These are phyloP conservation scores for Mucor piriformis DNA, from an alignment of 371 early-diverging fungal genomes.

Conservation along the genomic window DNA sequence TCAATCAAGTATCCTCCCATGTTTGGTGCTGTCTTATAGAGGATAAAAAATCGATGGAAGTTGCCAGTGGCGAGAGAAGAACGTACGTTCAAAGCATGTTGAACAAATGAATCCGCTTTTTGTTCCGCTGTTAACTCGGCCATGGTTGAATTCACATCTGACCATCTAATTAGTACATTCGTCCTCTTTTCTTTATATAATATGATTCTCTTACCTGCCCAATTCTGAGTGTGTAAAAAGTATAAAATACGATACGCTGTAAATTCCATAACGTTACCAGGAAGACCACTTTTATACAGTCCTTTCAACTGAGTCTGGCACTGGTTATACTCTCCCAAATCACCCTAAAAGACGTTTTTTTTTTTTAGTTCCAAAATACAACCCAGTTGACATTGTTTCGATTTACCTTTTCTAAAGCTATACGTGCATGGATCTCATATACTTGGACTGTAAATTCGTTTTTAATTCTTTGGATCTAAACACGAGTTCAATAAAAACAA, in stretches of 20 bases:
- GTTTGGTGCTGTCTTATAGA: constrained; percentile 81
- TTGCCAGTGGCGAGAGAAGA: constrained; percentile 76
- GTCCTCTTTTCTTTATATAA: neutral
- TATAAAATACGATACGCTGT: constrained; percentile 91
- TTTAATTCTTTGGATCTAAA: constrained; percentile 79
- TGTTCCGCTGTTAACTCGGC: constrained; percentile 59
- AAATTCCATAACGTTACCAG: constrained; percentile 82
- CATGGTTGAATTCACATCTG: constrained; percentile 77
- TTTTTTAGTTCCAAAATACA: no score
- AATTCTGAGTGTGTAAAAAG: constrained; percentile 83
- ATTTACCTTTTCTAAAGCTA: constrained; percentile 87
- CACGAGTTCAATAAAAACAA: neutral
- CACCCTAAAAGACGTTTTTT: constrained; percentile 58
- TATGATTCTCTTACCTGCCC: constrained; percentile 58
- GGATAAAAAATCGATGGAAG: constrained; percentile 80
- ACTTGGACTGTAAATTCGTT: constrained; percentile 92
- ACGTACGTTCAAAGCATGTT: constrained; percentile 85
- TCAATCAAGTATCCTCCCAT: constrained; percentile 88
- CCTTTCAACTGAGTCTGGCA: constrained; percentile 92
- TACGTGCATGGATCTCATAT: constrained; percentile 92
- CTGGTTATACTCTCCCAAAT: constrained; percentile 96
- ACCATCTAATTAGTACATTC: no score
- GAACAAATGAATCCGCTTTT: constrained; percentile 59
- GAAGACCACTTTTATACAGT: constrained; percentile 72
- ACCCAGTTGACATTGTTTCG: no score